Evolutionary conservation across 2,329 filamentous ascomycete species (phyloP).

Genomic region (Fusarium sacchari): DNA sequence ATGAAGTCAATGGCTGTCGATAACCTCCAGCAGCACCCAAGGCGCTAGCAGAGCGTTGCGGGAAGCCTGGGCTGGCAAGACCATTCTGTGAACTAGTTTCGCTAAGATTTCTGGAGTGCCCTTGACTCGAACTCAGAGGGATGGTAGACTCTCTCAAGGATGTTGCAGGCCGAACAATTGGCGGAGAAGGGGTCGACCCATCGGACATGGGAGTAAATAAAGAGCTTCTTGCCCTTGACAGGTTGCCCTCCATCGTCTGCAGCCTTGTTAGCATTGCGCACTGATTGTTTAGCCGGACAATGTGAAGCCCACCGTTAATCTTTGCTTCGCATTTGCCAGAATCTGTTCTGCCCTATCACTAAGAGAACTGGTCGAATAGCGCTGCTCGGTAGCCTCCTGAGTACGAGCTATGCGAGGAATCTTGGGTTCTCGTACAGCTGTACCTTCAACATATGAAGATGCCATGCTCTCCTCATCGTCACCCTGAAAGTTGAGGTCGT

Average conservation of each 20-base stretch:
- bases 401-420: slow-evolving; percentile 17
- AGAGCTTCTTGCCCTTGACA: slow-evolving; percentile 79
- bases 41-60: slow-evolving; percentile 72
- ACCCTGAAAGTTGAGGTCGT: slow-evolving; percentile 72
- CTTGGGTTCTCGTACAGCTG: slow-evolving; percentile 42
- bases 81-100: slow-evolving; percentile 44
- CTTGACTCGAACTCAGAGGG: slow-evolving; percentile 35
- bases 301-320: slow-evolving; percentile 76
- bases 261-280: slow-evolving; percentile 21
- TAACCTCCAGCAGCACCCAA: slow-evolving; percentile 68
- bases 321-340: slow-evolving; percentile 89
- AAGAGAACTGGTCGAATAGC: slow-evolving; percentile 77
- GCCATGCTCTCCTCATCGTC: slow-evolving; percentile 75
- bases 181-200: slow-evolving; percentile 64
- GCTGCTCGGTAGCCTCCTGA: slow-evolving; percentile 57
- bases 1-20: slow-evolving; percentile 58
- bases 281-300: neutral
- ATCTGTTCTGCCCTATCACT: slow-evolving; percentile 90
- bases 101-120: slow-evolving; percentile 47
- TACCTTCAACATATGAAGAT: slow-evolving; percentile 63
- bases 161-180: slow-evolving; percentile 49
- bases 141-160: slow-evolving; percentile 36
- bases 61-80: slow-evolving; percentile 48
- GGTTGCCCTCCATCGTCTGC: slow-evolving; percentile 93
- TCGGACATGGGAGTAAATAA: slow-evolving; percentile 60